Percentiles rank a stretch among this genome's conserved stretches.
Conservation (phyloP, 1,284 basidiomycete species). For the Cutaneotrichosporon cavernicola region DNA sequence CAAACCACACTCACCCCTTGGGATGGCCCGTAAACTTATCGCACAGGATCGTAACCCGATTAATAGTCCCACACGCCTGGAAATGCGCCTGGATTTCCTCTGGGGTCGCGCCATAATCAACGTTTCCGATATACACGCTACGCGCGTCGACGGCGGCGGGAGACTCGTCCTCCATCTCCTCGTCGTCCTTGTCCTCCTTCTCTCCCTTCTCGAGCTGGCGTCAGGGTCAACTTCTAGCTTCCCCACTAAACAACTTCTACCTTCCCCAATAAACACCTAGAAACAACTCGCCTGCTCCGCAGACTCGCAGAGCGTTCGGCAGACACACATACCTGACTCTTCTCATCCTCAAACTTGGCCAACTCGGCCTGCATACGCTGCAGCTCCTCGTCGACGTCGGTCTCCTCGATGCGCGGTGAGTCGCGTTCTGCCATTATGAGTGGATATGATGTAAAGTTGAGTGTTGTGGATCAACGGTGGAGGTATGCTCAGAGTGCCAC, state of each 20-base stretch:
- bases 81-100: conserved; percentile 99
- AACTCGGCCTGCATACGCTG: conserved; percentile 83
- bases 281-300: background rate
- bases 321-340: conserved; percentile 59
- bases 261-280: background rate
- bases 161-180: conserved; percentile 62
- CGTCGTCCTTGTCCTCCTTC: conserved; percentile 43
- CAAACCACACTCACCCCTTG: conserved; percentile 71
- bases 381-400: conserved; percentile 55
- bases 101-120: conserved; percentile 95
- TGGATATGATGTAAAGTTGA: background rate
- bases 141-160: conserved; percentile 72
- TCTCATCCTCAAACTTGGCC: conserved; percentile 82
- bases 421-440: conserved; percentile 45
- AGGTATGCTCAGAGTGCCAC: background rate
- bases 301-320: conserved; percentile 11
- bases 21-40: conserved; percentile 99
- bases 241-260: background rate
- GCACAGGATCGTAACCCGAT: conserved; percentile 97
- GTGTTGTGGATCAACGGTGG: background rate
- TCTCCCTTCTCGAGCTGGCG: conserved; percentile 24
- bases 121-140: conserved; percentile 96
- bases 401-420: conserved; percentile 41
- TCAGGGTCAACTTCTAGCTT: background rate
- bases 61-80: conserved; percentile 95